A percentile compares a stretch with the other conserved stretches of the same genome.
Evolutionary conservation across 805 yeast genomes (phyloP).

Genomic region (Hemisphaericaspora nanyangensis): DNA sequence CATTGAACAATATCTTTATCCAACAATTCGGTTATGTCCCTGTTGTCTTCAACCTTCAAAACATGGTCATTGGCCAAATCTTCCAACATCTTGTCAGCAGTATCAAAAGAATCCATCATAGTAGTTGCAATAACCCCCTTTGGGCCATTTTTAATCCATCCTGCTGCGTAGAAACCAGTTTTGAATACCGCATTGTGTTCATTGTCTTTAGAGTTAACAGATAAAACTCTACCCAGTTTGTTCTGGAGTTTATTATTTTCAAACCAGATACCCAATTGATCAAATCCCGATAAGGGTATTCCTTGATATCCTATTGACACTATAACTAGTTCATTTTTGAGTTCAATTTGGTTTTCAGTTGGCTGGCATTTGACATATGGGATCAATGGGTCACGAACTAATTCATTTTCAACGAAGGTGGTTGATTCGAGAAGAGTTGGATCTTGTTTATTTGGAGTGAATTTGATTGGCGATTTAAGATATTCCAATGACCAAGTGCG

Average conservation of each 20-base stretch:
- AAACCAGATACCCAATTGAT: constrained; percentile 31
- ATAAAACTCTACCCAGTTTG: constrained; percentile 31
- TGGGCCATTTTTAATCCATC: constrained; percentile 89
- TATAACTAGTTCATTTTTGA: constrained; percentile 63
- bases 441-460: constrained; percentile 37
- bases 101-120: constrained; percentile 75
- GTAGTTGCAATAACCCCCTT: constrained; percentile 89
- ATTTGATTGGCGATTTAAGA: constrained; percentile 58
- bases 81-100: constrained; percentile 60
- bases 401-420: constrained; percentile 45
- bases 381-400: constrained; percentile 36
- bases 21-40: constrained; percentile 9
- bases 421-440: constrained; percentile 40
- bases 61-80: constrained; percentile 44
- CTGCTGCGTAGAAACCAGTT: constrained; percentile 68
- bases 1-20: constrained; percentile 43
- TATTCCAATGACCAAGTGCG: constrained; percentile 65
- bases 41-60: constrained; percentile 18
- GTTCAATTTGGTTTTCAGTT: constrained; percentile 28
- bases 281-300: constrained; percentile 55
- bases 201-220: constrained; percentile 11
- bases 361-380: constrained; percentile 13
- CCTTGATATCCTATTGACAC: constrained; percentile 84
- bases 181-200: constrained; percentile 19
- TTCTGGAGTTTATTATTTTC: constrained; percentile 28